phyloP scores from a whole-genome alignment of 805 yeast species.

The Ogataea philodendri region DNA sequence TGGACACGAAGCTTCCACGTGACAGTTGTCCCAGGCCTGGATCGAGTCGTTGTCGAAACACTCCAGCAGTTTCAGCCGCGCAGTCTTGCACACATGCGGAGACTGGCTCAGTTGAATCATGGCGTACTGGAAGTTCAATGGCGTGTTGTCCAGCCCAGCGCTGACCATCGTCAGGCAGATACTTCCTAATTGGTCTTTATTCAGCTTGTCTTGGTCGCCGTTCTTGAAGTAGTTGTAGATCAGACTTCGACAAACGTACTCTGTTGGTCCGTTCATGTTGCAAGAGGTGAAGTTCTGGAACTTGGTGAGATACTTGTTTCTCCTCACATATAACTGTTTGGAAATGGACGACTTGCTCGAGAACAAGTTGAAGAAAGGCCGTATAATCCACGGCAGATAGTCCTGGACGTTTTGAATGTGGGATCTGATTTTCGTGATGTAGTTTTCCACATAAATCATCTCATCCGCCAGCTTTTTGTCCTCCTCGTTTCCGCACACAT shows the following conservation, averaged over 20 bases:
- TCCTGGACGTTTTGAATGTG: slow-evolving; percentile 56
- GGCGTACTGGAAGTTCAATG: slow-evolving; percentile 59
- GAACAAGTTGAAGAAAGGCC: slow-evolving; percentile 26
- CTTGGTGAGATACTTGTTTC: slow-evolving; percentile 48
- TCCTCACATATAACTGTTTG: slow-evolving; percentile 36
- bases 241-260: slow-evolving; percentile 19
- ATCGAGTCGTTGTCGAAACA: slow-evolving; percentile 28
- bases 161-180: slow-evolving; percentile 74
- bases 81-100: slow-evolving; percentile 41
- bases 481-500: slow-evolving; percentile 37
- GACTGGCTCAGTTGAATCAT: slow-evolving; percentile 56
- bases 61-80: slow-evolving; percentile 40
- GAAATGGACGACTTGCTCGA: slow-evolving; percentile 18
- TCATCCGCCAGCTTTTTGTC: slow-evolving; percentile 46
- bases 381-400: slow-evolving; percentile 44
- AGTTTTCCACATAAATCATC: slow-evolving; percentile 54
- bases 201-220: slow-evolving; percentile 24
- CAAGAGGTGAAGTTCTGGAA: slow-evolving; percentile 34
- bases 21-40: slow-evolving; percentile 28
- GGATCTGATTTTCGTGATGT: slow-evolving; percentile 55
- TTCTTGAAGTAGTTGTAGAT: slow-evolving; percentile 28
- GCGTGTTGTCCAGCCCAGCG: slow-evolving; percentile 75
- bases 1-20: slow-evolving; percentile 37
- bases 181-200: slow-evolving; percentile 47
- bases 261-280: slow-evolving; percentile 16